Base-by-base conservation (phyloP, 805 yeast species). In the Osmozyma mogii region DNA sequence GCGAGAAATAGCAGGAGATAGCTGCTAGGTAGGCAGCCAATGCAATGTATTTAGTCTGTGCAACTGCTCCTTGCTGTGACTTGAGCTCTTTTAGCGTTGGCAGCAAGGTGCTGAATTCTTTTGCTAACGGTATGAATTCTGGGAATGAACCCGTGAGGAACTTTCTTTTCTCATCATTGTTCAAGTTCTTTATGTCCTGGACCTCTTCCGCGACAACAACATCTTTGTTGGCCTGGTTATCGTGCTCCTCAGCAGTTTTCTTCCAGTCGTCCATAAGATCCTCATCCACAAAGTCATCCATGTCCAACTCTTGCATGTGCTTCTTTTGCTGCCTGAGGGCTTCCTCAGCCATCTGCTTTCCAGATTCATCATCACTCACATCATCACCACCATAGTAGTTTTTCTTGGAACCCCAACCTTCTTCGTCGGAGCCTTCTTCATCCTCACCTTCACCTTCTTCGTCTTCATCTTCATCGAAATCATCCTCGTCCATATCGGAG, bases 241-340 rank as follows among this genome's bases (percentile, higher is more conserved):
- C 72, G n/a, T 58, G 61, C 19, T 61, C 58, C 1, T 76, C 78
- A 11, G 68, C 54, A 19, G 52, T 64, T 40, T 72, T 69, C 21
- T 70, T 62, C 95, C 96, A 89, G 40, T 82, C 94, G 16, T 75
- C 87, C 41, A 74, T 67, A 54, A 75, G 71, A 33, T 78, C 88
- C 34, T 84, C 94, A 39, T 84, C 92, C 43, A 62, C 43, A 33
- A 51, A 63, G 36, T 63, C 69, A 31, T 58, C 79, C 70, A 81
- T 77, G 27, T 75, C 73, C 43, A 88, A 63, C 25, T 81, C 94
- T 41, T 75, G 75, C 35, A 84, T 57, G 52, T 87, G 67, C 37
- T 55, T 56, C 60, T 81, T 82, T 57, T 88, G 96, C 42, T 84
- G 76, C 48, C 85, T 75, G 28, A 84, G 49, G 0, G 97, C 97